phyloP scores from a whole-genome alignment of 257 asterid genomes.

The Solanum chiquidenum region DNA sequence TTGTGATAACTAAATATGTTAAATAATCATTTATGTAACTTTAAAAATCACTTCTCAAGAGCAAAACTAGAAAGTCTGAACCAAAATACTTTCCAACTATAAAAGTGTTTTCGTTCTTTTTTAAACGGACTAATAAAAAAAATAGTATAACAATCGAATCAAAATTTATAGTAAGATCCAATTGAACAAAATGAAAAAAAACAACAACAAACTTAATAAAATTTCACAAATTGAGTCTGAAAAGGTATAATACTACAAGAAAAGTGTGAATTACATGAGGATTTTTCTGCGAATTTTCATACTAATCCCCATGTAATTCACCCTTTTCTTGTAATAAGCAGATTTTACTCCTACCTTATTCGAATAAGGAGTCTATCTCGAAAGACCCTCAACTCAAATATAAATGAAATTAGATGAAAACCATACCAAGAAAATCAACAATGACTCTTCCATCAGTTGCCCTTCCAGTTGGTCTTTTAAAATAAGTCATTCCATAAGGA shows the following conservation, averaged over 20 bases:
- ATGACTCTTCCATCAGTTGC: conserved; percentile 78
- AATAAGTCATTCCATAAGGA: conserved; percentile 76
- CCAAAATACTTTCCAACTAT: background rate
- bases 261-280: too few species aligned
- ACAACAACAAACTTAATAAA: background rate
- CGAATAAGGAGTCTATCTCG: background rate
- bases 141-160: background rate
- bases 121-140: background rate
- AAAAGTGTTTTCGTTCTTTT: background rate
- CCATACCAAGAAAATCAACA: conserved; percentile 67
- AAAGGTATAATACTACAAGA: too few species aligned
- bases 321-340: too few species aligned
- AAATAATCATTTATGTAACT: background rate
- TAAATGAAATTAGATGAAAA: background rate
- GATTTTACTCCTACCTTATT: too few species aligned
- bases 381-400: background rate
- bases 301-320: too few species aligned
- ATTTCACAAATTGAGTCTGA: background rate
- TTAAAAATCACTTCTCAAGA: background rate
- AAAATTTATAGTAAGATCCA: background rate
- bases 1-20: background rate
- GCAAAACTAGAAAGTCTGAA: background rate
- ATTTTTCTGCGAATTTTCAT: too few species aligned
- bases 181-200: background rate
- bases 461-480: conserved; percentile 59